These are phyloP conservation scores for Talaromyces piceae DNA, from an alignment of 2,329 filamentous ascomycete genomes.

Conservation along the genomic window DNA sequence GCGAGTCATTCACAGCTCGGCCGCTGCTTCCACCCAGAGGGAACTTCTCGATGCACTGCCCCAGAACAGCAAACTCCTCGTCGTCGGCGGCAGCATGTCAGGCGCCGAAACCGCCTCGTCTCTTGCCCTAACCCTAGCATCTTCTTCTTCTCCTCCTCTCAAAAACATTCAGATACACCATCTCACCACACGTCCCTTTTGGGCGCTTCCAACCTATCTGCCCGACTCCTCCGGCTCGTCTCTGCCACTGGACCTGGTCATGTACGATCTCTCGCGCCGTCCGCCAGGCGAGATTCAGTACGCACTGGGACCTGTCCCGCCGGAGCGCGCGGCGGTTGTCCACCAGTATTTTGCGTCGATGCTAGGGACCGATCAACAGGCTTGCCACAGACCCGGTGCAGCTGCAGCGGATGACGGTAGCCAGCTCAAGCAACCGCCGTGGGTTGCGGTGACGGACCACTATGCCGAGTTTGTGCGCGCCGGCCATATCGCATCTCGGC, in stretches of 20 bases:
- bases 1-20: conserved; percentile 61
- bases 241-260: conserved; percentile 63
- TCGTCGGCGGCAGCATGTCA: conserved; percentile 77
- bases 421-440: conserved; percentile 47
- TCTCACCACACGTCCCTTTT: conserved; percentile 61
- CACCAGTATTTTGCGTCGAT: conserved; percentile 44
- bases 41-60: neutral
- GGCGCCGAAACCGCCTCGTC: conserved; percentile 69
- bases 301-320: conserved; percentile 56
- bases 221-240: conserved; percentile 48
- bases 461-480: conserved; percentile 69
- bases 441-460: conserved; percentile 61
- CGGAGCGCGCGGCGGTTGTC: conserved; percentile 48
- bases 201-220: conserved; percentile 56
- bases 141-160: conserved; percentile 40
- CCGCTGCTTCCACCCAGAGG: conserved; percentile 37
- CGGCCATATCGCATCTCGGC: conserved; percentile 30
- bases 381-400: no score
- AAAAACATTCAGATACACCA: conserved; percentile 50
- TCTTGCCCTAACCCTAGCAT: conserved; percentile 64
- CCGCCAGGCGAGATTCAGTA: conserved; percentile 53
- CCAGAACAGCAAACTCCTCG: conserved; percentile 54
- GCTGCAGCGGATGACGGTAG: conserved; percentile 8
- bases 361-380: conserved; percentile 40
- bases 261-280: conserved; percentile 62